phyloP scores from a whole-genome alignment of 495 filamentous ascomycete species.

The Cercophora newfieldiana region DNA sequence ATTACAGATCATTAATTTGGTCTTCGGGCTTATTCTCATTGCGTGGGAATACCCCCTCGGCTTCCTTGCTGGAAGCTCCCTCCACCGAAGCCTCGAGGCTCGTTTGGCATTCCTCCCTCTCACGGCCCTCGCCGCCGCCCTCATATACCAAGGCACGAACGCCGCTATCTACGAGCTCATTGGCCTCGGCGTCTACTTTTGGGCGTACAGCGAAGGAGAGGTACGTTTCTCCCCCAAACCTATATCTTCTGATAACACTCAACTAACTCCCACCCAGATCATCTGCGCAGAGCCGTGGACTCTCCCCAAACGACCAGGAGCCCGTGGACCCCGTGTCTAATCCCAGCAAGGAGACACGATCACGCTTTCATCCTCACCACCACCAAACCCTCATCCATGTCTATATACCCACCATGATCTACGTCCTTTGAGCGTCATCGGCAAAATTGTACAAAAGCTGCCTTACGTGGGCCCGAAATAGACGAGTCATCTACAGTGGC shows the following conservation, averaged over 20 bases:
- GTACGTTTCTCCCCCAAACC: constrained; percentile 51
- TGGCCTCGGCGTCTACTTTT: constrained; percentile 87
- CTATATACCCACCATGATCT: background rate
- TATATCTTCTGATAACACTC: constrained; percentile 4
- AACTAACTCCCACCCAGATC: constrained; percentile 35
- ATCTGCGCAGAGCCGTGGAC: constrained; percentile 55
- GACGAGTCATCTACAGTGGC: background rate
- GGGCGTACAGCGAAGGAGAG: constrained; percentile 97
- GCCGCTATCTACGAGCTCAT: constrained; percentile 89
- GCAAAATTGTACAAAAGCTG: constrained; percentile 2
- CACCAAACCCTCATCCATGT: constrained; percentile 7
- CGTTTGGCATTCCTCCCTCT: constrained; percentile 83
- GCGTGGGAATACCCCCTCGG: constrained; percentile 90
- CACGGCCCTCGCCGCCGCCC: constrained; percentile 66
- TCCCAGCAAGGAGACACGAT: constrained; percentile 13
- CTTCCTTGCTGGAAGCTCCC: constrained; percentile 60
- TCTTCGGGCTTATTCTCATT: constrained; percentile 77
- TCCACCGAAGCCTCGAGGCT: constrained; percentile 86
- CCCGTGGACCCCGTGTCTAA: constrained; percentile 39
- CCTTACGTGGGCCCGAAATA: constrained; percentile 1
- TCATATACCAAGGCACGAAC: constrained; percentile 93
- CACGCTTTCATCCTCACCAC: background rate
- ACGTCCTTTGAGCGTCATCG: background rate
- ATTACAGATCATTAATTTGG: constrained; percentile 92
- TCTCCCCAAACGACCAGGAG: constrained; percentile 45